phyloP scores from a whole-genome alignment of 225 moss, liverwort and hornwort genomes.

The Marchantia polymorpha region DNA sequence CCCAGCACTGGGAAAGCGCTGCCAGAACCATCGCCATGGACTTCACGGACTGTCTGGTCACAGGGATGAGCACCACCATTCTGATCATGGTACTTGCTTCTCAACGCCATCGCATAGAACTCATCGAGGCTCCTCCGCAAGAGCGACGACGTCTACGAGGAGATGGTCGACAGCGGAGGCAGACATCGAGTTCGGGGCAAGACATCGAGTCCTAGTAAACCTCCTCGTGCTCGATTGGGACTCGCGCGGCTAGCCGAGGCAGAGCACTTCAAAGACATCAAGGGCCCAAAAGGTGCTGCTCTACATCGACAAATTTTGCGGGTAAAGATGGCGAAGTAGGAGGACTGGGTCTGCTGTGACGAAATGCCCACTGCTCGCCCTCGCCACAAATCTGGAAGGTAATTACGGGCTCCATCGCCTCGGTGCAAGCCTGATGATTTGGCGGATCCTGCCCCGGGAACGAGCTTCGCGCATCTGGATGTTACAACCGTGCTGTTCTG shows the following conservation, averaged over 20 bases:
- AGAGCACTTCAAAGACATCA: conserved; percentile 82
- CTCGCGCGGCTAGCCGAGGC: conserved; percentile 82
- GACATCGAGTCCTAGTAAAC: too few relatives aligned
- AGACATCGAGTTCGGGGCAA: conserved; percentile 61
- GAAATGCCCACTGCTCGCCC: conserved; percentile 63
- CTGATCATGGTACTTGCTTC: conserved; percentile 57
- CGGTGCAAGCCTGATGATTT: conserved; percentile 90
- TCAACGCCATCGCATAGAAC: conserved; percentile 59
- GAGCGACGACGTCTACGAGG: conserved; percentile 56
- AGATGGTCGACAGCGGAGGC: conserved; percentile 67
- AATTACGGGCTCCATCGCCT: conserved; percentile 87
- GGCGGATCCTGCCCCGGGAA: conserved; percentile 86
- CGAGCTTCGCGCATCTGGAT: conserved; percentile 89
- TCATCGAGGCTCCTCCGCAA: conserved; percentile 58
- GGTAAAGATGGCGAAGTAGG: conserved; percentile 89
- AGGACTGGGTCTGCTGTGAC: conserved; percentile 84
- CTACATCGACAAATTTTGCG: conserved; percentile 88
- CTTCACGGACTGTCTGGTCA: conserved; percentile 76
- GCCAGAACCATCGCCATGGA: conserved; percentile 95
- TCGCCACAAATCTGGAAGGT: conserved; percentile 86
- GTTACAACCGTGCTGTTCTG: conserved; percentile 78
- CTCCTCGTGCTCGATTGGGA: too few relatives aligned
- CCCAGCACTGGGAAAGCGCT: conserved; percentile 76
- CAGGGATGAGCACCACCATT: conserved; percentile 72
- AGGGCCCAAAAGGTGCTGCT: conserved; percentile 85